Percentiles rank a stretch among this genome's conserved stretches.
Evolutionary conservation across 139 green algal species (phyloP).

Genomic region (Chlorella vulgaris): DNA sequence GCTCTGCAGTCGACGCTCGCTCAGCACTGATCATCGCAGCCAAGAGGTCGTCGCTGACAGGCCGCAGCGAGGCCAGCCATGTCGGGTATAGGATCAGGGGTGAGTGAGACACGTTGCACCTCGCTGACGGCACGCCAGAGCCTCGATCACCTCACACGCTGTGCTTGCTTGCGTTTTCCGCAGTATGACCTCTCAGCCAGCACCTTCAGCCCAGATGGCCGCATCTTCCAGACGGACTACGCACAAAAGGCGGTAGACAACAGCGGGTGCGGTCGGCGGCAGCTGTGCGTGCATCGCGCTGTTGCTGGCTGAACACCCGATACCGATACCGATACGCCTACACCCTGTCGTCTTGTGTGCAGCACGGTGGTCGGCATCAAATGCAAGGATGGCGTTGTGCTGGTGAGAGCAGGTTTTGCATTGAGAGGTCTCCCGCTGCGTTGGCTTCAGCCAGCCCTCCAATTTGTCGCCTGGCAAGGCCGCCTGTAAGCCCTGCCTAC

Average conservation of each 20-base stretch:
- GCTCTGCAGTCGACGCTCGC: neutral
- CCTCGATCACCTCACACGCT: neutral
- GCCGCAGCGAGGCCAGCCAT: constrained; percentile 40
- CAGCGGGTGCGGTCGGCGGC: constrained; percentile 73
- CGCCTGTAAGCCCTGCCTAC: too few species aligned
- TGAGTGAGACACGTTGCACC: constrained; percentile 38
- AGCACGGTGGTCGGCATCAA: constrained; percentile 92
- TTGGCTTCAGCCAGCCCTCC: too few species aligned
- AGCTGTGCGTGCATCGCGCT: too few species aligned
- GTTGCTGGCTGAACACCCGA: too few species aligned
- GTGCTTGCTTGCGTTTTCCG: neutral
- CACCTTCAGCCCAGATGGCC: constrained; percentile 97
- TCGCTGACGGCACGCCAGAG: neutral
- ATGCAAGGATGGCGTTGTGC: constrained; percentile 97
- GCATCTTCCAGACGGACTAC: constrained; percentile 99
- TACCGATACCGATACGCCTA: too few species aligned
- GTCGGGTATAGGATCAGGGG: constrained; percentile 85
- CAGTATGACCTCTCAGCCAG: constrained; percentile 97
- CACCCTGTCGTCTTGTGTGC: constrained; percentile 24
- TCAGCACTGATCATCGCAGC: neutral
- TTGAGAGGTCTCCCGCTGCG: neutral
- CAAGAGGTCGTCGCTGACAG: neutral
- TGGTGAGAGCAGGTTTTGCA: constrained; percentile 67
- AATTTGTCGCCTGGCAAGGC: too few species aligned
- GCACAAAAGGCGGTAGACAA: constrained; percentile 98